Base-by-base conservation (phyloP, 495 filamentous ascomycete genomes). In the Annulohypoxylon maeteangense region DNA sequence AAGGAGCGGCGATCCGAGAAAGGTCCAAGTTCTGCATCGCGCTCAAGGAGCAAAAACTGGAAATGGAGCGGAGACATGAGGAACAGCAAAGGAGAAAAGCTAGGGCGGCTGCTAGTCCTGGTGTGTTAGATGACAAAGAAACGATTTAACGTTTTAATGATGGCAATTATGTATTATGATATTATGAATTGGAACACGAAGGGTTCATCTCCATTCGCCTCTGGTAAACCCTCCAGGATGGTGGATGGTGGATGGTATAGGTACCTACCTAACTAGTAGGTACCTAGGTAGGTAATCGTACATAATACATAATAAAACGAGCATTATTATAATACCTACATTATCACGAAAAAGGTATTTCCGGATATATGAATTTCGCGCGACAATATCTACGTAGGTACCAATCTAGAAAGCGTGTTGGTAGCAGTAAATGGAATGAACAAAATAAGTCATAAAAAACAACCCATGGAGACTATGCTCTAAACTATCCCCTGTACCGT, bases 21-120 rank as follows among this genome's bases (percentile, higher is more conserved):
- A 62, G 71, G 7, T 77, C 73, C 3, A 75, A 68, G 29, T 83
- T 83, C 44, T 83, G 81, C 38, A 74, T 77, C 22, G 77, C 77
- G 1, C 67, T 82, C 0, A 62, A 75, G 40, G 62, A 81, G 65
- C 57, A 76, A 29, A 81, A 76, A 53, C 70, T 76, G 36, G 81
- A 82, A 64, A 79, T 83, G 77, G 75, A 72, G 32, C 62, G 65
- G 27, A 67, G 60, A 62, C 72, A 75, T 14, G 76, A 79, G 53
- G 70, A 76, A 40, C 76, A 79, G 62, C 58, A 75, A 7, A 59
- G 32, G 34, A 60, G 42, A 47, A 62, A 7, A 29, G 38, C 53
- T n/a, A 51, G 48, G 8, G 55, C 40, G 3, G 61, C 45, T n/a
- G 38, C 25, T 54, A 29, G 22, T 29, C 20, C 16, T 7, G 60